Percentiles rank a stretch among this genome's conserved stretches.
Evolutionary conservation across 2,329 filamentous ascomycete species (phyloP).

Genomic region (Xylariaceae sp.): DNA sequence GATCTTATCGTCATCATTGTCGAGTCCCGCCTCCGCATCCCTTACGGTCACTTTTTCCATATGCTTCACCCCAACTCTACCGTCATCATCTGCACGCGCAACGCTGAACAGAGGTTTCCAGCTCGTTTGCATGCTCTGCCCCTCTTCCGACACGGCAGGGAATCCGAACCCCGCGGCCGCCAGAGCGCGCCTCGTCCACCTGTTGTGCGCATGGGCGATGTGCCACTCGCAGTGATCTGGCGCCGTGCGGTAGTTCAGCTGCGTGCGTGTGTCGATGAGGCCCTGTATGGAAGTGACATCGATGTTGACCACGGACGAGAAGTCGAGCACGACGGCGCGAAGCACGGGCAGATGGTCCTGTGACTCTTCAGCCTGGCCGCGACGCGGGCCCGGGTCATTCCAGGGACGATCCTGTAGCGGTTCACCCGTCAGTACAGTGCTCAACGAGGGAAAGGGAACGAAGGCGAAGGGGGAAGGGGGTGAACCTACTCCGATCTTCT

Average conservation of each 20-base stretch:
- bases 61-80: constrained; percentile 10
- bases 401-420: constrained; percentile 33
- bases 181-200: constrained; percentile 54
- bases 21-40: neutral
- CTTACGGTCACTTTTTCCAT: constrained; percentile 5
- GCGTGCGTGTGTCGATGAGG: constrained; percentile 49
- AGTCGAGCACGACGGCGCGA: constrained; percentile 53
- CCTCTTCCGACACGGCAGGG: constrained; percentile 9
- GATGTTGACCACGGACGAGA: constrained; percentile 49
- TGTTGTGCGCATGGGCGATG: constrained; percentile 48
- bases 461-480: neutral
- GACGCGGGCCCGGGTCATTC: constrained; percentile 32
- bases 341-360: constrained; percentile 27
- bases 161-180: constrained; percentile 50
- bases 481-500: constrained; percentile 41
- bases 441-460: neutral
- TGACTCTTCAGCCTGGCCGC: constrained; percentile 13
- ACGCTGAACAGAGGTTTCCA: constrained; percentile 1
- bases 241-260: constrained; percentile 46
- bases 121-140: constrained; percentile 1
- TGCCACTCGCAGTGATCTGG: constrained; percentile 44
- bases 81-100: constrained; percentile 12
- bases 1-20: constrained; percentile 8
- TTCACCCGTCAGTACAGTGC: constrained; percentile 2
- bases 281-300: constrained; percentile 53